A percentile compares a stretch with the other conserved stretches of the same genome.
These are phyloP conservation scores for Gardenia jasminoides DNA, from an alignment of 257 asterid species.

Conservation along the genomic window DNA sequence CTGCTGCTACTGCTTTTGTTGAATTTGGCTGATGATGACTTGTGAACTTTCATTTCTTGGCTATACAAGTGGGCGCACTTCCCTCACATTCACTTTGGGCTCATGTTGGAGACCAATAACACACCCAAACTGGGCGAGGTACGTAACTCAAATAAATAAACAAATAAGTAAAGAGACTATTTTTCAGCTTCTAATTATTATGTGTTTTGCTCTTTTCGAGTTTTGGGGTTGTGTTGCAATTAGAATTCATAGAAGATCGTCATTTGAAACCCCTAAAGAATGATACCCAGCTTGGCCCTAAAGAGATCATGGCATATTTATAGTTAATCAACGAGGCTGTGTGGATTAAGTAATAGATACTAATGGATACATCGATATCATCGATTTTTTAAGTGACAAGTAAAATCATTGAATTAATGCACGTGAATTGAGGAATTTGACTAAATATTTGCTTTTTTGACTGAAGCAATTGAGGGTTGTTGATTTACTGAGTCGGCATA, in stretches of 20 bases:
- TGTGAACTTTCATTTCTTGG: background rate
- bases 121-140: slow-evolving; percentile 51
- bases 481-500: background rate
- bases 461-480: background rate
- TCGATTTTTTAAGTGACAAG: too few relatives aligned
- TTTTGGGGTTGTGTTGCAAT: background rate
- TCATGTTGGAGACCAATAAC: slow-evolving; percentile 75
- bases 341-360: background rate
- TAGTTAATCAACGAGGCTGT: background rate
- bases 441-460: background rate
- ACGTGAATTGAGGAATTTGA: background rate
- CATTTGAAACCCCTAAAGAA: background rate
- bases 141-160: background rate
- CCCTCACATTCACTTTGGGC: slow-evolving; percentile 92
- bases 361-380: background rate
- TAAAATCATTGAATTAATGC: too few relatives aligned
- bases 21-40: background rate
- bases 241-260: background rate
- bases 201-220: background rate
- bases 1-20: background rate
- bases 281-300: background rate
- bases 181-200: background rate
- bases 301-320: background rate
- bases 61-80: slow-evolving; percentile 81
- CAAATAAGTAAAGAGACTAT: background rate